Base-by-base conservation (phyloP, 306 rosid genomes). In the Astragalus glycyphyllos region DNA sequence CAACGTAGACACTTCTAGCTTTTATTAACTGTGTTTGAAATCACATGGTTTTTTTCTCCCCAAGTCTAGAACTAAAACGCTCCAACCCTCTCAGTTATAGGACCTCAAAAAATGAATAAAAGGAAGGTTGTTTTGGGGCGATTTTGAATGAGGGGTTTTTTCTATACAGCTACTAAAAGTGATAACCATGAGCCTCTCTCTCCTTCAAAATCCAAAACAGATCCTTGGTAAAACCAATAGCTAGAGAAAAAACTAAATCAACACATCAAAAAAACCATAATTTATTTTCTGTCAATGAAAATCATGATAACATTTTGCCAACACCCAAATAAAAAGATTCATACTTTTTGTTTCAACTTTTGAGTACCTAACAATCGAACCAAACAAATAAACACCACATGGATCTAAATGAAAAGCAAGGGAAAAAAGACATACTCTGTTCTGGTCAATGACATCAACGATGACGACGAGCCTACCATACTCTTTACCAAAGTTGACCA, bases 371-470 rank as follows among this genome's bases (percentile, higher is more conserved):
- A 34, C 14, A 58, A 58, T 6, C 7, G 8, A 58, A 58, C 0
- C 29, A n/a, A 34, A 13, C 8, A 58, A 1, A 13, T 14, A 7
- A n/a, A 44, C 0, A 37, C 14, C 5, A 2, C 7, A 4, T 14
- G n/a, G 48, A 59, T 59, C 31, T 59, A 14, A 59, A 8, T 0
- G 1, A 50, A 13, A 49, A 68, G 17, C 0, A 1, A 12, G 8
- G 16, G 37, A 0, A 68, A 77, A 42, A 11, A 37, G 41, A 38
- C 12, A 35, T 26, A 92, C 96, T 65, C 92, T 77, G 80, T 88
- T 92, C 79, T 94, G 99, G 79, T 94, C 96, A 20, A 91, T 76
- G 72, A 94, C 91, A 53, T 94, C 99, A 44, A 92, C 96, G 69
- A 92, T 92, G 74, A 90, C 96, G 2, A 92, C 96, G 11, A 92